A percentile compares a stretch with the other conserved stretches of the same genome.
Evolutionary conservation across 78 protist species (phyloP).

Genomic region (Monosiga brevicollis): DNA sequence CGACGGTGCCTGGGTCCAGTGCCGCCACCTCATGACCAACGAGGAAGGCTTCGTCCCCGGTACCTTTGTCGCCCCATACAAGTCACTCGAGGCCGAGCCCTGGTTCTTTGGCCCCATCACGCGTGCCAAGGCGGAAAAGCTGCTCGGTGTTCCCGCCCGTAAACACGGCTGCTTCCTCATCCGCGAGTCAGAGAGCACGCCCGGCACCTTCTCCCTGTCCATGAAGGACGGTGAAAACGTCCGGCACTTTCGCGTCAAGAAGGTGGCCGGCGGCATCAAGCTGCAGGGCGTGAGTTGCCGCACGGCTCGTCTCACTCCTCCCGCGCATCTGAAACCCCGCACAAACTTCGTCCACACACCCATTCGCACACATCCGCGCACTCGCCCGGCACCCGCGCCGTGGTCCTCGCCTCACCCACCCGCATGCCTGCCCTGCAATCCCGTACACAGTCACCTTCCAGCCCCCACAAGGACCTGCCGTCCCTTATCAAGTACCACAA

Average conservation of each 20-base stretch:
- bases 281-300: background rate
- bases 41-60: background rate
- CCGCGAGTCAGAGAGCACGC: background rate
- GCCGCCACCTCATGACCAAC: background rate
- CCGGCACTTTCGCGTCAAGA: background rate
- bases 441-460: background rate
- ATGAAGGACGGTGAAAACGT: background rate
- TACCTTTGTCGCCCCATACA: background rate
- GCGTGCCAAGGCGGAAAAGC: background rate
- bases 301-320: background rate
- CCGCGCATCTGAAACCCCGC: background rate
- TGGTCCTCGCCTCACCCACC: background rate
- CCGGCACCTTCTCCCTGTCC: background rate
- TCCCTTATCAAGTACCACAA: background rate
- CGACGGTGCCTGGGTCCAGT: background rate
- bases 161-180: background rate
- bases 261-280: background rate
- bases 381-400: background rate
- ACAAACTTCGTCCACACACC: background rate
- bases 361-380: background rate
- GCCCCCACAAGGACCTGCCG: background rate
- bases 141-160: background rate
- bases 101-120: background rate
- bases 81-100: background rate
- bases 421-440: background rate